Evolutionary conservation across 2,329 filamentous ascomycete genomes (phyloP).

Genomic region (Diaporthe humulicola): DNA sequence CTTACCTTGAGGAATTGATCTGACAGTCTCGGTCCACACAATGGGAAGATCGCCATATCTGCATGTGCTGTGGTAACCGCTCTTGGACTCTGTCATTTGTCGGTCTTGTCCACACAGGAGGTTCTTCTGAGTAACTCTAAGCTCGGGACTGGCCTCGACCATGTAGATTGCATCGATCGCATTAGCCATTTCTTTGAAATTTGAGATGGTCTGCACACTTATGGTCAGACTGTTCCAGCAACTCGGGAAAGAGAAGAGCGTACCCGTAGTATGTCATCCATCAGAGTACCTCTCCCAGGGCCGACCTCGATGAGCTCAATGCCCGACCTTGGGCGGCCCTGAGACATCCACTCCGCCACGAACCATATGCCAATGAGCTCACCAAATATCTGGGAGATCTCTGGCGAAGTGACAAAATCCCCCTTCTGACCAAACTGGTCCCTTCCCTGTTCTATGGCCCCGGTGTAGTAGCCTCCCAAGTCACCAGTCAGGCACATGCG

Average conservation of each 20-base stretch:
- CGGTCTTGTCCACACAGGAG: conserved; percentile 82
- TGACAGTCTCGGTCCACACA: conserved; percentile 91
- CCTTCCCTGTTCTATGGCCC: conserved; percentile 73
- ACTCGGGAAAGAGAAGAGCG: conserved; percentile 48
- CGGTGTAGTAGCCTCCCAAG: conserved; percentile 93
- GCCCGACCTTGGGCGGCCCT: conserved; percentile 79
- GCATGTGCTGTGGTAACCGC: conserved; percentile 80
- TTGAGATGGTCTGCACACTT: conserved; percentile 77
- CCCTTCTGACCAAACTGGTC: conserved; percentile 95
- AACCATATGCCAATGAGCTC: conserved; percentile 96
- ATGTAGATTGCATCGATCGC: conserved; percentile 91
- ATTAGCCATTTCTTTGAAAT: conserved; percentile 82
- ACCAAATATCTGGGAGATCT: conserved; percentile 97
- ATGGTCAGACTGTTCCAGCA: conserved; percentile 3
- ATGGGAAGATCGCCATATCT: conserved; percentile 83
- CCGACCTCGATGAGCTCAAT: conserved; percentile 95
- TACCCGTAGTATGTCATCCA: conserved; percentile 95
- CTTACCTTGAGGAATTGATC: conserved; percentile 80
- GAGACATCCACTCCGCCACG: conserved; percentile 95
- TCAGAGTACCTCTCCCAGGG: conserved; percentile 92
- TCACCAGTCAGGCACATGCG: conserved; percentile 97
- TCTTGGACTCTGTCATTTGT: conserved; percentile 76
- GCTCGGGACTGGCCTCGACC: conserved; percentile 89
- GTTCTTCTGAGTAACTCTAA: conserved; percentile 83
- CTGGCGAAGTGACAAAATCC: conserved; percentile 96